Base-by-base conservation (phyloP, 192 early-diverging fungal genomes). In the Gonapodya prolifera region DNA sequence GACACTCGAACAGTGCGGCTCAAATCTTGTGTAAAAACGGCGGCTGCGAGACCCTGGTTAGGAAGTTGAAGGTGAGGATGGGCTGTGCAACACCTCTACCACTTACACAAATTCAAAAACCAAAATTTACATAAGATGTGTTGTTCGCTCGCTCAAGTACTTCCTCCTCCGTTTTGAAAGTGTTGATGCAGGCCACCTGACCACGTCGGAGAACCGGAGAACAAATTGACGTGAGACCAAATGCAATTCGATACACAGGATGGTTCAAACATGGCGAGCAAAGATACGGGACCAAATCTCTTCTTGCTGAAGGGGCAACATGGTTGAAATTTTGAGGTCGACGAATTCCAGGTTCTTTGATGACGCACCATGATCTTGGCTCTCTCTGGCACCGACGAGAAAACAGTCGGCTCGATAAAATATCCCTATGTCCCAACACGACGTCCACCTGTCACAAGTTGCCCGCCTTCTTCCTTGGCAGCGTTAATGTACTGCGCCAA, bases 251-350 rank as follows among this genome's bases (percentile, higher is more conserved):
- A 8, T n/a, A n/a, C n/a, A n/a, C n/a, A n/a, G n/a, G n/a, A n/a
- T n/a, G n/a, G n/a, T n/a, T n/a, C n/a, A n/a, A n/a, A n/a, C n/a
- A n/a, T n/a, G n/a, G n/a, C n/a, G n/a, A n/a, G n/a, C n/a, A n/a
- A n/a, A n/a, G n/a, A 98, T 86, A 2, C 95, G 96, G 2, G 95
- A 95, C 88, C 96, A 98, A 1, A 91, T 92, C 82, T 98, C 96
- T 80, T 95, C 92, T n/a, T 79, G 82, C 29, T n/a, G n/a, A n/a
- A n/a, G n/a, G n/a, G n/a, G n/a, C n/a, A n/a, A n/a, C n/a, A n/a
- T 87, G 79, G 74, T 96, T 88, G 18, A 83, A 34, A 86, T 84
- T 1, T 83, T 86, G 80, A 93, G 89, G n/a, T 87, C 85, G 0
- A 83, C 83, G n/a, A n/a, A n/a, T n/a, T n/a, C n/a, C n/a, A n/a